Base-by-base conservation (phyloP, 2,329 filamentous ascomycete species). In the Colletotrichum orbiculare region DNA sequence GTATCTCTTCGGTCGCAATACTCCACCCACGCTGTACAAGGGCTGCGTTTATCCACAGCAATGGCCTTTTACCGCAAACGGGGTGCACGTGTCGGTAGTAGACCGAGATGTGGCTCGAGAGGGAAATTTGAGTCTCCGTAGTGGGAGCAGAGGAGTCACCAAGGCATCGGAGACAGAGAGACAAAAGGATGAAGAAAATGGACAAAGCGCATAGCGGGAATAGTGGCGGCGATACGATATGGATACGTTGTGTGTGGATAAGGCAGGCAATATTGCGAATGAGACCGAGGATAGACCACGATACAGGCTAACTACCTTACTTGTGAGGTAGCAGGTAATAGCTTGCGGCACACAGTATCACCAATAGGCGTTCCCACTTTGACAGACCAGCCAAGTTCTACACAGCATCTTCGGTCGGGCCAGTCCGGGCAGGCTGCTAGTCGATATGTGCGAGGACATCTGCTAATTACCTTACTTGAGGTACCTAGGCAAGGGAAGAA, bases 241-340 rank as follows among this genome's bases (percentile, higher is more conserved):
- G 50, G 61, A 55, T 64, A 55, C 57, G 45, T 48, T 35, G 8
- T 50, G 9, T 38, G 62, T 65, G 62, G 62, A 62, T 65, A 62
- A 39, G 59, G 43, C 62, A 65, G 56, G 43, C 62, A 65, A 62
- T 65, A 65, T 61, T 62, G 50, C 52, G 62, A 65, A 62, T 65
- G 62, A 62, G 58, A 47, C 62, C 62, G 62, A 65, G 62, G 42
- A 65, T 55, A 38, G 57, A 65, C 62, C 62, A 65, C 41, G 35
- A 39, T 10, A 25, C 62, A 62, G 53, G 57, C 62, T 50, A 61
- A 47, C 34, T 45, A 25, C 25, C 25, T 25, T 25, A 25, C 25
- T 25, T 25, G 4, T 25, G 4, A 25, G 25, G 25, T 25, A 25
- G 17, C 17, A 17, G 17, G 17, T 17, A 17, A 17, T 17, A 17